Conservation (phyloP, 1,139 yeast genomes). For the Tardiomyces digboiensis region DNA sequence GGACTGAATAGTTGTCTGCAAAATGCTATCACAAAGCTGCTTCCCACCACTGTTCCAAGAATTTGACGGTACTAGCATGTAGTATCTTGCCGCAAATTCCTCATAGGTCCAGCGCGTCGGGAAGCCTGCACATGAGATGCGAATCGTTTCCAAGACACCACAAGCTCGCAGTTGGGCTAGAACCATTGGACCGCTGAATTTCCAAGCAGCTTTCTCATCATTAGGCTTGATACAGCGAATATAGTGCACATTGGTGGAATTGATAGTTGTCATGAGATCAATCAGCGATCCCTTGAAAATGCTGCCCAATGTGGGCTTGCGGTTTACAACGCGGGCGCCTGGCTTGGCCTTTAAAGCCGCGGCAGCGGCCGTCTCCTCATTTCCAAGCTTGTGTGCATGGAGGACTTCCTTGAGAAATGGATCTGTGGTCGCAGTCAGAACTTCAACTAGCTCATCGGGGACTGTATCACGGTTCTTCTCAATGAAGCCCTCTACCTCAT, state of each 20-base stretch:
- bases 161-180: slow-evolving; percentile 93
- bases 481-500: slow-evolving; percentile 90
- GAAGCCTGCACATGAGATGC: slow-evolving; percentile 97
- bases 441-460: slow-evolving; percentile 90
- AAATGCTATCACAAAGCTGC: slow-evolving; percentile 56
- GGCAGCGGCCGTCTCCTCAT: slow-evolving; percentile 44
- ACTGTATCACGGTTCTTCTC: slow-evolving; percentile 97
- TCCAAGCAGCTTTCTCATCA: slow-evolving; percentile 92
- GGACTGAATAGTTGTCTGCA: slow-evolving; percentile 48
- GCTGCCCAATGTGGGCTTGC: slow-evolving; percentile 91
- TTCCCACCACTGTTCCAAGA: slow-evolving; percentile 48
- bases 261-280: slow-evolving; percentile 86
- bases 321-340: slow-evolving; percentile 36
- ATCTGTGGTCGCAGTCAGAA: slow-evolving; percentile 61
- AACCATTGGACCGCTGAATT: slow-evolving; percentile 92
- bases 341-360: slow-evolving; percentile 19
- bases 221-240: slow-evolving; percentile 97
- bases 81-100: slow-evolving; percentile 88
- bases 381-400: slow-evolving; percentile 52
- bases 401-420: slow-evolving; percentile 55
- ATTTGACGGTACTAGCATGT: slow-evolving; percentile 63
- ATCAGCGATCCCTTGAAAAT: slow-evolving; percentile 89
- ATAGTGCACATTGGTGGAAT: slow-evolving; percentile 92
- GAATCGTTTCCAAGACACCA: slow-evolving; percentile 95
- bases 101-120: slow-evolving; percentile 95